Conservation (phyloP, 1,139 yeast species). For the Eremothecium sinecaudum region DNA sequence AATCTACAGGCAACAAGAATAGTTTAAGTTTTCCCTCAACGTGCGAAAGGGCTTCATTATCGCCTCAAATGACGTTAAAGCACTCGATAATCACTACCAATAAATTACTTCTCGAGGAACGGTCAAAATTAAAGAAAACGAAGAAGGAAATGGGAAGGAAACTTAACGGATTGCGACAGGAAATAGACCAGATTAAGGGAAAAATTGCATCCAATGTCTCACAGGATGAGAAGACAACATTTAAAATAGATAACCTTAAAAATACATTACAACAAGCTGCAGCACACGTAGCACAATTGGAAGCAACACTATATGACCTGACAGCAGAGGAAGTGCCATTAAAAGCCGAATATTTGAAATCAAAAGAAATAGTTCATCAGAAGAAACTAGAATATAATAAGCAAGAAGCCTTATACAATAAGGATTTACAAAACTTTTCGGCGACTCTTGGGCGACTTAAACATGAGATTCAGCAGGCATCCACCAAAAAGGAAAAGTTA, state of each 20-base stretch:
- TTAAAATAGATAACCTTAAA: slow-evolving; percentile 37
- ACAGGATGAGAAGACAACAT: slow-evolving; percentile 40
- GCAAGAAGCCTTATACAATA: slow-evolving; percentile 29
- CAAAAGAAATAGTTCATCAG: slow-evolving; percentile 33
- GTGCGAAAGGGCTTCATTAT: slow-evolving; percentile 30
- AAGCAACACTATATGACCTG: slow-evolving; percentile 30
- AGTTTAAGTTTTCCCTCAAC: slow-evolving; percentile 18
- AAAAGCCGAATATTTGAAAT: slow-evolving; percentile 35
- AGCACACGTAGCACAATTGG: slow-evolving; percentile 33
- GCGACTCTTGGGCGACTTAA: slow-evolving; percentile 19
- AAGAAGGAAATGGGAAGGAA: slow-evolving; percentile 56
- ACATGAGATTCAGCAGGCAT: slow-evolving; percentile 31
- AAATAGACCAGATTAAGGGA: slow-evolving; percentile 46
- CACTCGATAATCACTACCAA: slow-evolving; percentile 55
- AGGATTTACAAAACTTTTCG: slow-evolving; percentile 18
- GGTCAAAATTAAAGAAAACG: slow-evolving; percentile 44
- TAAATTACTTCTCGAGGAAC: slow-evolving; percentile 43
- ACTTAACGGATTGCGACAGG: slow-evolving; percentile 43
- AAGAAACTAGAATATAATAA: slow-evolving; percentile 32
- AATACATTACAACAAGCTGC: slow-evolving; percentile 37
- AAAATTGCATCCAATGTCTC: slow-evolving; percentile 40
- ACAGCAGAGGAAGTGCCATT: slow-evolving; percentile 32
- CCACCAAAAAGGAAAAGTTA: slow-evolving; percentile 33
- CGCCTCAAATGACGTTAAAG: slow-evolving; percentile 53
- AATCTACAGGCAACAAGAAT: slow-evolving; percentile 15